A percentile compares a stretch with the other conserved stretches of the same genome.
Evolutionary conservation across 176 grass and related monocot species (phyloP).

Genomic region (Avena eriantha): DNA sequence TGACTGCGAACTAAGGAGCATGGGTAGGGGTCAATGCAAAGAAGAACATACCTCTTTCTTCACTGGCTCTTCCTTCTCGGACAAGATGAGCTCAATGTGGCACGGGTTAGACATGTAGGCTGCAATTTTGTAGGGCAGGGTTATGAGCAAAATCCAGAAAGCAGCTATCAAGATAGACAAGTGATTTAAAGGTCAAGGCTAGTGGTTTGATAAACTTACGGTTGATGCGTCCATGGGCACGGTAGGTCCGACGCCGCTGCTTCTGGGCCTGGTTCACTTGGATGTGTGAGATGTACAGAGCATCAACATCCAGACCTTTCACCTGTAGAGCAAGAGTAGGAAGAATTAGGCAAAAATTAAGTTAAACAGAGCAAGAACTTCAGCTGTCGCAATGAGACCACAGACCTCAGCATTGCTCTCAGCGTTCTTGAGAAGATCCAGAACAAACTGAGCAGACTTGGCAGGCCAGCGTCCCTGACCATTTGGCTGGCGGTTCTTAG

Average conservation of each 20-base stretch:
- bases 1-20: neutral
- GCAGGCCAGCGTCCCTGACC: slow-evolving; percentile 85
- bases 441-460: slow-evolving; percentile 82
- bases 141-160: neutral
- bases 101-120: slow-evolving; percentile 89
- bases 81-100: slow-evolving; percentile 85
- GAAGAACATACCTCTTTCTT: slow-evolving; percentile 68
- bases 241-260: slow-evolving; percentile 66
- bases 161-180: neutral
- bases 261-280: slow-evolving; percentile 87
- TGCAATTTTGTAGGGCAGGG: neutral
- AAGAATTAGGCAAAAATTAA: neutral
- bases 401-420: slow-evolving; percentile 78
- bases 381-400: neutral
- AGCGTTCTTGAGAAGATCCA: slow-evolving; percentile 87
- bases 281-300: slow-evolving; percentile 74
- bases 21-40: neutral
- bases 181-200: too few species aligned
- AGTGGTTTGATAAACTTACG: slow-evolving; percentile 41
- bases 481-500: slow-evolving; percentile 73
- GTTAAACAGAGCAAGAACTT: neutral
- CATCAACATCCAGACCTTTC: slow-evolving; percentile 80
- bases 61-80: slow-evolving; percentile 82
- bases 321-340: slow-evolving; percentile 34
- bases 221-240: slow-evolving; percentile 79